These are phyloP conservation scores for Globisporangium recalcitrans DNA, from an alignment of 352 stramenopile genomes.

Conservation along the genomic window DNA sequence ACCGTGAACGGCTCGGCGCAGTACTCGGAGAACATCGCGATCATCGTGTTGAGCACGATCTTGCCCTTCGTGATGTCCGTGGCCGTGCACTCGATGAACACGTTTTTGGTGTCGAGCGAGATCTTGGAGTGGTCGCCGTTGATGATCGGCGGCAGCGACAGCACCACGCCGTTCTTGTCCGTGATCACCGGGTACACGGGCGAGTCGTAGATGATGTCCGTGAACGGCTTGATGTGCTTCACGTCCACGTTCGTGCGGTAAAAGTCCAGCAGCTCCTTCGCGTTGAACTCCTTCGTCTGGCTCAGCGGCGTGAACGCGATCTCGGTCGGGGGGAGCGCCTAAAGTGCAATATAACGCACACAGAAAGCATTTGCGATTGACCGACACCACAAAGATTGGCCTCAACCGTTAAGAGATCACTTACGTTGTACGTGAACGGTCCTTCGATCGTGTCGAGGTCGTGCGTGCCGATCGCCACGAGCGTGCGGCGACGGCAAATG, in stretches of 20 bases:
- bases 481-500: conserved; percentile 97
- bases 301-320: conserved; percentile 97
- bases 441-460: conserved; percentile 95
- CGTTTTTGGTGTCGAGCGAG: conserved; percentile 95
- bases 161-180: conserved; percentile 93
- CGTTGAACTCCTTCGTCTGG: conserved; percentile 88
- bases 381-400: background rate
- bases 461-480: conserved; percentile 99
- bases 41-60: conserved; percentile 98
- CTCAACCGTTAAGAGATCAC: conserved; percentile 1
- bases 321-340: conserved; percentile 89
- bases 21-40: conserved; percentile 99
- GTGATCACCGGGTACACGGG: conserved; percentile 97
- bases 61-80: conserved; percentile 99
- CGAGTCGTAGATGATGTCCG: conserved; percentile 99
- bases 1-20: conserved; percentile 94
- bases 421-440: conserved; percentile 90
- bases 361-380: background rate
- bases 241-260: conserved; percentile 92
- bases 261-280: conserved; percentile 92
- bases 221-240: conserved; percentile 99
- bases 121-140: conserved; percentile 98
- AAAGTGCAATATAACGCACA: background rate
- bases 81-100: conserved; percentile 99
- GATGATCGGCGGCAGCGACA: conserved; percentile 99